A percentile compares a stretch with the other conserved stretches of the same genome.
phyloP scores from a whole-genome alignment of 371 early-diverging fungal genomes.

The Mortierella sp. region DNA sequence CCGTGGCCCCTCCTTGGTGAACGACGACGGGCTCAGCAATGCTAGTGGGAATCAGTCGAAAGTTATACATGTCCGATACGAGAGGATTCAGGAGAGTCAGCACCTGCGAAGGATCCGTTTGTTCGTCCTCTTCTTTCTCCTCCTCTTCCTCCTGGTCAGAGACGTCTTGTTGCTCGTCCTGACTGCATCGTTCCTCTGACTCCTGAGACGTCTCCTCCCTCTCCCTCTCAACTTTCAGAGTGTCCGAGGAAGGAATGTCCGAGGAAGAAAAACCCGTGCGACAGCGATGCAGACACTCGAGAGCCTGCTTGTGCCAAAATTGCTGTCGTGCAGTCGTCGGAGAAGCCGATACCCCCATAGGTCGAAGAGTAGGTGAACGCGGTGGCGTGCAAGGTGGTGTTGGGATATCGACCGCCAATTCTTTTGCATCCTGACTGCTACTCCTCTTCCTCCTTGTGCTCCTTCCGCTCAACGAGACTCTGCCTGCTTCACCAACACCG shows the following conservation, averaged over 20 bases:
- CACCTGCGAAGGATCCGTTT: conserved; percentile 27
- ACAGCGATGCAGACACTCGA: conserved; percentile 9
- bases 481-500: neutral
- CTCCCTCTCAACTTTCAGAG: neutral
- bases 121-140: conserved; percentile 17
- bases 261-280: neutral
- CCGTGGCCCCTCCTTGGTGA: neutral
- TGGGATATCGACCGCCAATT: conserved; percentile 28
- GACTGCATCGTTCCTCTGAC: neutral
- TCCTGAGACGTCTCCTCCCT: neutral
- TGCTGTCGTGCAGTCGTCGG: neutral
- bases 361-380: conserved; percentile 33
- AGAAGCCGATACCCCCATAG: neutral
- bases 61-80: conserved; percentile 55
- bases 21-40: neutral
- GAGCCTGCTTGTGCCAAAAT: conserved; percentile 27
- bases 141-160: neutral
- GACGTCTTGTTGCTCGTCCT: neutral
- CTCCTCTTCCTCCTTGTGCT: neutral
- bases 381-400: conserved; percentile 57
- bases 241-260: neutral
- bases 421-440: neutral
- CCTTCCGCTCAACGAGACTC: neutral
- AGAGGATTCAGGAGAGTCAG: conserved; percentile 44
- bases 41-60: conserved; percentile 55